These are phyloP conservation scores for Cercospora citrullina DNA, from an alignment of 2,329 filamentous ascomycete species.

Conservation along the genomic window DNA sequence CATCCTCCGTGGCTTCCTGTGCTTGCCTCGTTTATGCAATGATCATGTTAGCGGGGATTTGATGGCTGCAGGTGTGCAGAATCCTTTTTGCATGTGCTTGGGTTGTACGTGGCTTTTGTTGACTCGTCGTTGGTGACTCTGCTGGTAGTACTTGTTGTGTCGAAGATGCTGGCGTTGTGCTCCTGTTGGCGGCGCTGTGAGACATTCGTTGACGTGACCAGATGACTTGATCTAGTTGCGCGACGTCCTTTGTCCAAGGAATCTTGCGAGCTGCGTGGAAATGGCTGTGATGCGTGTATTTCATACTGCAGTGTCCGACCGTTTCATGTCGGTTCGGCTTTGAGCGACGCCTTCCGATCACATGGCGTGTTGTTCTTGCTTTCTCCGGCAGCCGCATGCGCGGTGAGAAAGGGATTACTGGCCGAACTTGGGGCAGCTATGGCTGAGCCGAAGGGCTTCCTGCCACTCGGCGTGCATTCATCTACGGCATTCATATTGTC, in stretches of 20 bases:
- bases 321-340: background rate
- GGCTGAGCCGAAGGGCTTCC: conserved; percentile 33
- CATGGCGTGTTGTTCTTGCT: conserved; percentile 26
- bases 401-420: conserved; percentile 23
- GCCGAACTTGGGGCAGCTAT: conserved; percentile 4
- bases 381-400: background rate
- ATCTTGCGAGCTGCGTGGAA: background rate
- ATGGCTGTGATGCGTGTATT: background rate
- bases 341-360: background rate
- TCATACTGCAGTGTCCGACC: background rate
- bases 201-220: conserved; percentile 25
- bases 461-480: conserved; percentile 36
- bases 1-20: background rate
- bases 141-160: background rate
- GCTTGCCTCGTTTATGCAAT: background rate
- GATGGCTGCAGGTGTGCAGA: background rate
- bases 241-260: conserved; percentile 11
- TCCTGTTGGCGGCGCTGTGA: background rate
- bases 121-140: background rate
- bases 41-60: background rate
- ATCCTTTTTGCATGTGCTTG: background rate
- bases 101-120: background rate
- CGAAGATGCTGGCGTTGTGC: background rate
- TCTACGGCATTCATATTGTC: conserved; percentile 18
- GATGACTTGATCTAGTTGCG: conserved; percentile 14